Conservation (phyloP, 2,329 filamentous ascomycete genomes). For the Fonsecaea nubica region DNA sequence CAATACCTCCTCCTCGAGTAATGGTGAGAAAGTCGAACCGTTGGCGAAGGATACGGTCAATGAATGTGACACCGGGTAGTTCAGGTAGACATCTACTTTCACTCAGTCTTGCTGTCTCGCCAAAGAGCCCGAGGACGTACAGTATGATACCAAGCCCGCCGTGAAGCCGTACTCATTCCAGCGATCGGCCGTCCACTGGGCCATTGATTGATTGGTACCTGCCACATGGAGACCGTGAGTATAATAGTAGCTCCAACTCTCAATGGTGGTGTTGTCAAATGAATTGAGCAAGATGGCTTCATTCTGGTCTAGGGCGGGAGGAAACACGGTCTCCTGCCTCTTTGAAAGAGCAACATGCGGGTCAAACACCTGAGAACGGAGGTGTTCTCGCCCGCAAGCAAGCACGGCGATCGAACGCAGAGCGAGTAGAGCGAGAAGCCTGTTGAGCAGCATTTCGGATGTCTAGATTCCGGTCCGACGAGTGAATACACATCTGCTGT, state of each 20-base stretch:
- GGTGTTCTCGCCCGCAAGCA: conserved; percentile 29
- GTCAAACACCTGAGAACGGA: conserved; percentile 17
- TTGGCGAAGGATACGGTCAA: conserved; percentile 38
- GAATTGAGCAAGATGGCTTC: conserved; percentile 43
- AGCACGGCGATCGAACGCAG: conserved; percentile 30
- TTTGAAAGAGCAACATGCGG: conserved; percentile 36
- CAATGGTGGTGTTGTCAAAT: conserved; percentile 41
- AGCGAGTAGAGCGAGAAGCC: conserved; percentile 28
- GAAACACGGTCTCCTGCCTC: conserved; percentile 37
- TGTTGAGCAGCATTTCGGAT: conserved; percentile 18
- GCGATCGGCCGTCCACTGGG: conserved; percentile 44
- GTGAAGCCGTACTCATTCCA: conserved; percentile 43
- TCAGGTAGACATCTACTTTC: conserved; percentile 40
- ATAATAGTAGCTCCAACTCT: conserved; percentile 44
- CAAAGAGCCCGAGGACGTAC: conserved; percentile 16
- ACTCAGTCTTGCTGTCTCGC: conserved; percentile 4
- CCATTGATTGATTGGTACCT: conserved; percentile 43
- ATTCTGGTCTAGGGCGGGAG: conserved; percentile 41
- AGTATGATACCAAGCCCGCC: conserved; percentile 40
- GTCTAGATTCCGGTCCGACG: neutral
- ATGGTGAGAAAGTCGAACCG: conserved; percentile 37
- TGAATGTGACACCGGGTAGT: conserved; percentile 43
- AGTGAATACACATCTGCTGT: neutral
- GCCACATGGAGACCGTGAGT: conserved; percentile 44
- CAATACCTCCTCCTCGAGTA: conserved; percentile 40